Evolutionary conservation across 495 filamentous ascomycete genomes (phyloP).

Genomic region (Penicillium paxilli): DNA sequence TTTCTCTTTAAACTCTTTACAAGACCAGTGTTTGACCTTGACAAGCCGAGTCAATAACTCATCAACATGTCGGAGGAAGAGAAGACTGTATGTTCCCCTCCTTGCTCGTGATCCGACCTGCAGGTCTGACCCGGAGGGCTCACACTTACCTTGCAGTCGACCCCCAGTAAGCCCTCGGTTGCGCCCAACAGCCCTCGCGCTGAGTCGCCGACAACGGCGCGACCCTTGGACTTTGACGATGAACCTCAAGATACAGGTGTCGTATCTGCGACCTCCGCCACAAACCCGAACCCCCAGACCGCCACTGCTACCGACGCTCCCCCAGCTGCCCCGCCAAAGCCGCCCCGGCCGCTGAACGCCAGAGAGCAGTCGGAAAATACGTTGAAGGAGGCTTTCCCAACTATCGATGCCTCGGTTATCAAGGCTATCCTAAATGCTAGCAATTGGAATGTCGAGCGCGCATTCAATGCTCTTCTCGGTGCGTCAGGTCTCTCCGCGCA

Average conservation of each 20-base stretch:
- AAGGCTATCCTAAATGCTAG: constrained; percentile 88
- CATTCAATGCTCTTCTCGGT: constrained; percentile 94
- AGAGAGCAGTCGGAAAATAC: constrained; percentile 83
- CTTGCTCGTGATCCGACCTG: constrained; percentile 5
- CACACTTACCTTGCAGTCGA: constrained; percentile 27
- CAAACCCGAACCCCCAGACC: constrained; percentile 14
- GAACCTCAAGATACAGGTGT: constrained; percentile 67
- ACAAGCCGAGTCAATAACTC: background rate
- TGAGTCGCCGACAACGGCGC: constrained; percentile 83
- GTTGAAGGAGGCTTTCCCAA: constrained; percentile 90
- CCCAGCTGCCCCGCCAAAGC: constrained; percentile 76
- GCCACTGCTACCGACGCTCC: constrained; percentile 45
- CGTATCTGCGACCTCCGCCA: constrained; percentile 36
- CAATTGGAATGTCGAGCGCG: constrained; percentile 84
- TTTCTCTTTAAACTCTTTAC: background rate
- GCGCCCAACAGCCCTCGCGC: constrained; percentile 44
- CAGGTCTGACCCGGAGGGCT: constrained; percentile 15
- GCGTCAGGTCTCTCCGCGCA: constrained; percentile 22
- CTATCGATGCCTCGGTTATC: constrained; percentile 76
- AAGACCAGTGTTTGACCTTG: background rate
- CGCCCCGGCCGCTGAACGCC: constrained; percentile 80
- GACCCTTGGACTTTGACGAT: constrained; percentile 84
- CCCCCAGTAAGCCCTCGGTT: constrained; percentile 34
- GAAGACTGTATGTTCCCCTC: constrained; percentile 35
- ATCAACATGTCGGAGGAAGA: constrained; percentile 42